Percentiles rank a stretch among this genome's conserved stretches.
phyloP scores from a whole-genome alignment of 768 basidiomycete species.

The Suillus tomentosus region DNA sequence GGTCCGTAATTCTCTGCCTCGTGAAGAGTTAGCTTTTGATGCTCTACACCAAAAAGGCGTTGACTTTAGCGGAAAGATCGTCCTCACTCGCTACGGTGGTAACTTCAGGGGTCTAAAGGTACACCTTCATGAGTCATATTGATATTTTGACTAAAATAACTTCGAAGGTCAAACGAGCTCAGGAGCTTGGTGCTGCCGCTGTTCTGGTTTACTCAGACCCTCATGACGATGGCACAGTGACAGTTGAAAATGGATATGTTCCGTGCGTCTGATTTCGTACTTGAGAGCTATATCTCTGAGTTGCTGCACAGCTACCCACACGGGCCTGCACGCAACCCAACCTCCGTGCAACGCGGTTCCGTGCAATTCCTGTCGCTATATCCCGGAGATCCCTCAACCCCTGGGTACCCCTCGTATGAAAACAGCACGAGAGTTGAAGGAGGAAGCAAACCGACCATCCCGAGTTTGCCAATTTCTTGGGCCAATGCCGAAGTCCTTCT shows the following conservation, averaged over 20 bases:
- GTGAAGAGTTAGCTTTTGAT: background rate
- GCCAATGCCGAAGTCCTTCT: slow-evolving; percentile 62
- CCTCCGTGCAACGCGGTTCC: slow-evolving; percentile 65
- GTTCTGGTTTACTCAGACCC: slow-evolving; percentile 66
- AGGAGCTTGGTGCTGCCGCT: slow-evolving; percentile 64
- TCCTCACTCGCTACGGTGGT: slow-evolving; percentile 58
- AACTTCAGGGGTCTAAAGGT: slow-evolving; percentile 74
- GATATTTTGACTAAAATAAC: slow-evolving; percentile 10
- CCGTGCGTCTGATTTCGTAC: slow-evolving; percentile 30
- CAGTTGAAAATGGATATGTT: slow-evolving; percentile 55
- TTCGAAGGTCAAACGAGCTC: slow-evolving; percentile 56
- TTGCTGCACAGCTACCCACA: slow-evolving; percentile 49
- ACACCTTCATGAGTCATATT: background rate
- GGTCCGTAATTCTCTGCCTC: slow-evolving; percentile 34
- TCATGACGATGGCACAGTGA: slow-evolving; percentile 66
- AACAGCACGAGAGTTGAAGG: slow-evolving; percentile 56
- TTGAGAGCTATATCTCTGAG: background rate
- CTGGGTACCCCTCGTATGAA: slow-evolving; percentile 66
- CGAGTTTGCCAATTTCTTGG: slow-evolving; percentile 69
- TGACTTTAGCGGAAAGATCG: slow-evolving; percentile 58
- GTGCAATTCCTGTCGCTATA: slow-evolving; percentile 65
- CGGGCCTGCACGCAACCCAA: slow-evolving; percentile 67
- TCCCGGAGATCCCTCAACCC: slow-evolving; percentile 47
- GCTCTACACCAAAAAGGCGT: slow-evolving; percentile 43
- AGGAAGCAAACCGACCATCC: slow-evolving; percentile 53